phyloP scores from a whole-genome alignment of 352 stramenopile species.

The Phytopythium aichiense region DNA sequence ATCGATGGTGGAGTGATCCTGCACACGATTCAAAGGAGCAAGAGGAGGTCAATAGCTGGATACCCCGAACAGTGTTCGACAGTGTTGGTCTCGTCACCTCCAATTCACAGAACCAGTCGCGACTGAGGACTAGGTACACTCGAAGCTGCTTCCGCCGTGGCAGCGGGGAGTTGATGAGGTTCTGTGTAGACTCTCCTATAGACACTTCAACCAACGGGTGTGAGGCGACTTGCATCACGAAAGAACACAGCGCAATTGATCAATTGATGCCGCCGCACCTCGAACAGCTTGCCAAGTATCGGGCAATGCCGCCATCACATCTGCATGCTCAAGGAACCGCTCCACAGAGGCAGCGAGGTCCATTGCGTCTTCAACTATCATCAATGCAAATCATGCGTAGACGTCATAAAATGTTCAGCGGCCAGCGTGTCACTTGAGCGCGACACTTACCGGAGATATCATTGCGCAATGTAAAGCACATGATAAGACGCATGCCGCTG shows the following conservation, averaged over 20 bases:
- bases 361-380: conserved; percentile 31
- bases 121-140: conserved; percentile 29
- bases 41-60: background rate
- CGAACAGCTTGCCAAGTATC: conserved; percentile 33
- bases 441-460: conserved; percentile 22
- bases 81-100: conserved; percentile 17
- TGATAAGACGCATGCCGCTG: conserved; percentile 18
- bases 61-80: too few relatives aligned
- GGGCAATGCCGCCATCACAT: conserved; percentile 27
- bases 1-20: background rate
- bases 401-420: background rate
- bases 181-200: conserved; percentile 13
- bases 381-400: background rate
- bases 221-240: background rate
- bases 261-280: conserved; percentile 16
- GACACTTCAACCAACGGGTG: conserved; percentile 13
- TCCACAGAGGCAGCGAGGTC: conserved; percentile 45
- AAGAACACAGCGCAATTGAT: too few relatives aligned
- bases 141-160: conserved; percentile 30
- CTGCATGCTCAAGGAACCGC: conserved; percentile 30
- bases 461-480: conserved; percentile 29
- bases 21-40: conserved; percentile 5
- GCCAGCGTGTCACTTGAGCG: background rate
- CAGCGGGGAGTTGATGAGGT: conserved; percentile 5
- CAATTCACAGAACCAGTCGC: conserved; percentile 33